Base-by-base conservation (phyloP, 1,139 yeast species). In the Sugiyamaella neomexicana region DNA sequence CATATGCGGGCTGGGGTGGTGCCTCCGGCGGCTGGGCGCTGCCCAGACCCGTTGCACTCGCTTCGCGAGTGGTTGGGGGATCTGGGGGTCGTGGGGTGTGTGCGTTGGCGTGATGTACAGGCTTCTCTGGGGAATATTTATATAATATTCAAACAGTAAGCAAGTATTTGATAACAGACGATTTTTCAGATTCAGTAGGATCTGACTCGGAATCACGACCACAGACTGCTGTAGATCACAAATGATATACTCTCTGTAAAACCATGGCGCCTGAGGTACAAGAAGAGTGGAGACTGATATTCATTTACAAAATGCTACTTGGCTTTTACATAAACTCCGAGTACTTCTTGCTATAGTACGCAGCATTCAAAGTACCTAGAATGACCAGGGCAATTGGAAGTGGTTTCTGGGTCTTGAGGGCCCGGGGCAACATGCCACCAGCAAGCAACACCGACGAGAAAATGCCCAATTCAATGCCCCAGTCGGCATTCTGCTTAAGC, bases 401-500 rank as follows among this genome's bases (percentile, higher is more conserved):
- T 0, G 96, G 95, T 67, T 87, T 88, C 60, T 75, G 76, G 16
- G 81, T 75, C 40, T 82, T 81, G 48, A 82, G 63, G 8, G 91
- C 82, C 63, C 98, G 79, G 17, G 82, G 80, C 15, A 86, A 63
- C 20, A 93, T 90, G 42, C 79, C 79, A 31, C 53, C 57, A 12
- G 85, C 71, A 62, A 90, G 76, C 10, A 86, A 66, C 0, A 82
- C 65, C 20, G 95, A 85, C 1, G 91, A 80, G 8, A 84, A 87
- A 53, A 89, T 74, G 0, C 97, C 96, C 42, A 86, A 68, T 68
- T 88, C 93, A 61, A 90, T 76, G 34, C 97, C 97, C 73, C 81
- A 82, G 67, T 87, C 89, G 57, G 82, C 83, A 68, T 89, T 88
- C 57, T 83, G 75, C 60, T 81, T 79, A 60, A 89, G 75, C 62